A percentile compares a stretch with the other conserved stretches of the same genome.
phyloP scores from a whole-genome alignment of 495 filamentous ascomycete genomes.

The Lepraria neglecta region DNA sequence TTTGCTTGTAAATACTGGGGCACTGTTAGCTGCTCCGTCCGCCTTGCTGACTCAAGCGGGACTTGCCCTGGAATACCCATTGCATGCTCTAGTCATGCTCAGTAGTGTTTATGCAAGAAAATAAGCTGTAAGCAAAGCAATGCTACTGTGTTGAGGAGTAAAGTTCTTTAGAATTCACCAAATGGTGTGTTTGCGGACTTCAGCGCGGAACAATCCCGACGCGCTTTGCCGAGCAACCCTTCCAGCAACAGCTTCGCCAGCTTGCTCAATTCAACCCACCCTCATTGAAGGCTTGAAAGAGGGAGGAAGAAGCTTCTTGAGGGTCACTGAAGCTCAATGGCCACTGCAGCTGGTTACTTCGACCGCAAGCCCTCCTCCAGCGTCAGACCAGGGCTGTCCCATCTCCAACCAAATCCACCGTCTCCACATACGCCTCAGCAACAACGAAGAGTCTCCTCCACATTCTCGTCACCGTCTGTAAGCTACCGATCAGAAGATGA shows the following conservation, averaged over 20 bases:
- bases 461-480: constrained; percentile 63
- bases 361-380: constrained; percentile 30
- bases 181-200: background rate
- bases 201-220: constrained; percentile 3
- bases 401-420: constrained; percentile 29
- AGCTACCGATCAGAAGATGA: constrained; percentile 80
- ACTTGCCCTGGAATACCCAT: constrained; percentile 60
- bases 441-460: constrained; percentile 49
- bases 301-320: too few species aligned
- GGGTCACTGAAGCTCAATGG: background rate
- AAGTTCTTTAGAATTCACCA: background rate
- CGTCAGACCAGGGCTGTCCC: constrained; percentile 25
- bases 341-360: constrained; percentile 22
- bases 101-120: background rate
- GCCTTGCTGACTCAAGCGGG: too few species aligned
- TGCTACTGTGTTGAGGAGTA: background rate
- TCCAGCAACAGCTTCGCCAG: constrained; percentile 1
- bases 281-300: too few species aligned
- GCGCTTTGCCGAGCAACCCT: constrained; percentile 8
- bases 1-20: constrained; percentile 76
- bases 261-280: too few species aligned
- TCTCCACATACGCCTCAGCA: constrained; percentile 55
- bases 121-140: background rate
- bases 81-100: background rate
- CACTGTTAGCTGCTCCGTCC: constrained; percentile 17